phyloP scores from a whole-genome alignment of 176 grass and related monocot species.

The Oryza brachyantha region DNA sequence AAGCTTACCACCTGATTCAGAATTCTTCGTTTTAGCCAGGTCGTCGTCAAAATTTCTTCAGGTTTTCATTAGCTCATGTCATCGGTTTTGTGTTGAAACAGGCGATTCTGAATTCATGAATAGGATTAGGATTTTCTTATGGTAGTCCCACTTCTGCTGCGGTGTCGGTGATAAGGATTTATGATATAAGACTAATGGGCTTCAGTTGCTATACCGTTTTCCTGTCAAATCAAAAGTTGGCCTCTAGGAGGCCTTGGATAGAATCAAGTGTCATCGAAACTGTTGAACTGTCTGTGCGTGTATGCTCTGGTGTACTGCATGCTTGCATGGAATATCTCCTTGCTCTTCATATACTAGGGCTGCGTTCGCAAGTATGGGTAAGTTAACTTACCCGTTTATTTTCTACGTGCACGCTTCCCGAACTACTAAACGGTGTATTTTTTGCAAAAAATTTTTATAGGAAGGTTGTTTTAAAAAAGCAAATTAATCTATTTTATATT shows the following conservation, averaged over 20 bases:
- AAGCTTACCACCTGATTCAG: background rate
- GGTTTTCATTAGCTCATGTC: slow-evolving; percentile 25
- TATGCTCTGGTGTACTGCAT: background rate
- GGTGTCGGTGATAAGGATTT: slow-evolving; percentile 13
- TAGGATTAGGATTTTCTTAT: slow-evolving; percentile 21
- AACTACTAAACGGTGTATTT: too few relatives aligned
- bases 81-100: background rate
- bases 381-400: too few relatives aligned
- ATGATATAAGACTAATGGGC: background rate
- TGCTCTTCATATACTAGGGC: too few relatives aligned
- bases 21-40: slow-evolving; percentile 12
- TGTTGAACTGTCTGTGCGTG: background rate
- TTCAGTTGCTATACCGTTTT: slow-evolving; percentile 24
- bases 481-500: too few relatives aligned
- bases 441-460: too few relatives aligned
- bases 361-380: too few relatives aligned
- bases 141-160: slow-evolving; percentile 8
- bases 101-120: slow-evolving; percentile 5
- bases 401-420: too few relatives aligned
- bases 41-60: background rate
- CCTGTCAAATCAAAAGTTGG: background rate
- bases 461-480: too few relatives aligned
- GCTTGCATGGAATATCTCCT: background rate
- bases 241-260: background rate
- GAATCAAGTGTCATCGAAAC: background rate